Evolutionary conservation across 495 filamentous ascomycete genomes (phyloP).

Genomic region (Thozetella sp.): DNA sequence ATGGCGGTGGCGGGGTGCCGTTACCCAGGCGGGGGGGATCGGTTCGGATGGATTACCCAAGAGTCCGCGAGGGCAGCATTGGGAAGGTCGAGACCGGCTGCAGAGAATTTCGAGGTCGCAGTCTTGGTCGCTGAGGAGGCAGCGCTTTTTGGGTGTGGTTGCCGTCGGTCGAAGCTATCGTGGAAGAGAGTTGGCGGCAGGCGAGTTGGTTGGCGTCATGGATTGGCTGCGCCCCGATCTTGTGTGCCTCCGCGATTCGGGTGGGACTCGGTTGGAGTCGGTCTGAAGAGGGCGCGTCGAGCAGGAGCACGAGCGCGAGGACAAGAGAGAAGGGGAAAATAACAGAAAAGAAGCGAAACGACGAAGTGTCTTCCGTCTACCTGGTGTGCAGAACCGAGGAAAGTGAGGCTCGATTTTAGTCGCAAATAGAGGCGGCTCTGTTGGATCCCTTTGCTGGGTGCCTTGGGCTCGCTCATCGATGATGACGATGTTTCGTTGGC

Average conservation of each 20-base stretch:
- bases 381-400: background rate
- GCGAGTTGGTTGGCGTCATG: background rate
- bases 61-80: conserved; percentile 28
- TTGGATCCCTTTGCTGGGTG: background rate
- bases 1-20: conserved; percentile 50
- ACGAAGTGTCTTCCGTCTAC: too few species aligned
- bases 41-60: conserved; percentile 22
- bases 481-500: background rate
- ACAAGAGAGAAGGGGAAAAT: too few species aligned
- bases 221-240: background rate
- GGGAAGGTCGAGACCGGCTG: conserved; percentile 12
- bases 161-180: background rate
- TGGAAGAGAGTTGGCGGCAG: background rate
- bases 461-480: background rate
- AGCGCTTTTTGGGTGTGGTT: background rate
- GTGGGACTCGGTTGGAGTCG: background rate
- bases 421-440: background rate
- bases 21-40: conserved; percentile 51
- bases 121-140: background rate
- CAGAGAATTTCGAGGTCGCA: background rate
- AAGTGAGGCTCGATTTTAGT: background rate
- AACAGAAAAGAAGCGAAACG: too few species aligned
- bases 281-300: background rate
- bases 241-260: background rate
- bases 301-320: too few species aligned